Evolutionary conservation across 108 stramenopile species (phyloP).

Genomic region (Heterococcus sp.): DNA sequence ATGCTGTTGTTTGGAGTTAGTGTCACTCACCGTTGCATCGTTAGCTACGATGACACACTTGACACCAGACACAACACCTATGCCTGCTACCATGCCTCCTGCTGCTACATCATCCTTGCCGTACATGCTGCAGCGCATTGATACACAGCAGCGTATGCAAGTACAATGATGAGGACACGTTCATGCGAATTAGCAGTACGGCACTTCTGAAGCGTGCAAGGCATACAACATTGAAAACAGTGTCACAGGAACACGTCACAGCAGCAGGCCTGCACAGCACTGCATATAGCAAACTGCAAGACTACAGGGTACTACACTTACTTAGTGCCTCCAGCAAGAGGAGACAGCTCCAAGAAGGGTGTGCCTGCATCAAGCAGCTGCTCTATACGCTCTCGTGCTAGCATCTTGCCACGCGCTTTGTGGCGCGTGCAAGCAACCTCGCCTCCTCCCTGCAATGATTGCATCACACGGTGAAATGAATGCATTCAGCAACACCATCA

Average conservation of each 20-base stretch:
- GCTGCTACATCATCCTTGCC: constrained; percentile 63
- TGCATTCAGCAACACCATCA: no score
- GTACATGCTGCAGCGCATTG: constrained; percentile 30
- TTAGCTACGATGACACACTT: constrained; percentile 95
- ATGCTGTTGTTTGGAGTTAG: no score
- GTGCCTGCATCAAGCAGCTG: constrained; percentile 82
- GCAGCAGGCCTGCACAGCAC: background rate
- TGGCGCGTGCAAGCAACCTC: constrained; percentile 73
- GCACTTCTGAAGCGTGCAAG: background rate
- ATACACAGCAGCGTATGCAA: no score
- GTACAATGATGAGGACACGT: background rate
- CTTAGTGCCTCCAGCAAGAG: constrained; percentile 73
- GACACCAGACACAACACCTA: constrained; percentile 80
- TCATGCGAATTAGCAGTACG: background rate
- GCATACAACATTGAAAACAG: background rate
- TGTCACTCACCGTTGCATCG: constrained; percentile 84
- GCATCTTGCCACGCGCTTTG: constrained; percentile 73
- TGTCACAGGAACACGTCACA: background rate
- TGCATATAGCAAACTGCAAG: background rate
- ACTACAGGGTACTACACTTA: background rate
- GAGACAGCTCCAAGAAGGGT: constrained; percentile 86
- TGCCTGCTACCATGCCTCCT: constrained; percentile 91
- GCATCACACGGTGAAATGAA: no score
- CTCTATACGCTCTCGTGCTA: constrained; percentile 88
- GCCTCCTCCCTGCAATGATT: constrained; percentile 58